Base-by-base conservation (phyloP, 225 moss, liverwort and hornwort species). In the Polytrichum commune region DNA sequence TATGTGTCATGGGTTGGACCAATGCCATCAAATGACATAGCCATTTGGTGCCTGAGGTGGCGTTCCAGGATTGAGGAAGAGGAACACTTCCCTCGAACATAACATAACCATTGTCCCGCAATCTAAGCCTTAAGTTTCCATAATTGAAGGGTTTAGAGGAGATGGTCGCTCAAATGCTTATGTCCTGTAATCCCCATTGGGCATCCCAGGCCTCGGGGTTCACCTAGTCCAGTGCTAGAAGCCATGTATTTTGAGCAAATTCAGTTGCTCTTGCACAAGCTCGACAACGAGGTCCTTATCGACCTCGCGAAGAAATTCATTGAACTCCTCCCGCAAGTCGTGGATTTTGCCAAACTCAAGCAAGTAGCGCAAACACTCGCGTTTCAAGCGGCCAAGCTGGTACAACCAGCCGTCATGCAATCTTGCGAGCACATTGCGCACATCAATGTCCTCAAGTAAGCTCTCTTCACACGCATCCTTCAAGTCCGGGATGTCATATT, bases 261-360 rank as follows among this genome's bases (percentile, higher is more conserved):
- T 80, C 7, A 71, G 58, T 80, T 80, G 83, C 54, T 77, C 77
- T 77, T 74, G 80, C 55, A 80, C 73, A 55, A 87, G 73, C 81
- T 87, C 87, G 54, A 87, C 71, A 65, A 84, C 65, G 57, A 84
- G 79, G 64, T 79, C 84, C 65, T 84, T 87, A 74, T 81, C 81
- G 63, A 74, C 72, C 35, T 81, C 74, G 35, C 62, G 76, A 5
- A 84, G 72, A 75, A 87, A 74, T 2, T 78, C 87, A 76, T 74
- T 69, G 38, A 87, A 81, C 65, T 87, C 81, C 67, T 76, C 73
- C 27, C 73, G 73, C 54, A 83, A 64, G 53, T 79, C 70, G n/a
- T 88, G 71, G 7, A 88, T 72, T 76, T 79, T 88, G 27, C 84
- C 84, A 33, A 88, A 84, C 24, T 77, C 81, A 29, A 88, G 66